A percentile compares a stretch with the other conserved stretches of the same genome.
phyloP scores from a whole-genome alignment of 345 rosid species.

The Capsella bursapastoris region DNA sequence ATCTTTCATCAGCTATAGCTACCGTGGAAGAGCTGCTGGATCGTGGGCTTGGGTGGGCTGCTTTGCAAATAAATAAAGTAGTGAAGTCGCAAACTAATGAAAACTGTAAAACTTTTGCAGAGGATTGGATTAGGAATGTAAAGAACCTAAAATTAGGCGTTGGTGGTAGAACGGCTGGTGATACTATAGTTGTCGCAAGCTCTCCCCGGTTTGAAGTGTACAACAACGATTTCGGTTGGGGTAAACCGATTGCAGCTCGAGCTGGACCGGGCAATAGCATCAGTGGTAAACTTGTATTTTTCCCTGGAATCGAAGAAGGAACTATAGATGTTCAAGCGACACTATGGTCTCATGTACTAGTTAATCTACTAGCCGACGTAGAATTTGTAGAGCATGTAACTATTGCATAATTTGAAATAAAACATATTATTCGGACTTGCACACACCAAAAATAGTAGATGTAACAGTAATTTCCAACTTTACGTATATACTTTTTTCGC shows the following conservation, averaged over 20 bases:
- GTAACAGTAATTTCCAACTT: no score
- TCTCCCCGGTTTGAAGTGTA: slow-evolving; percentile 54
- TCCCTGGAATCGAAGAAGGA: slow-evolving; percentile 1
- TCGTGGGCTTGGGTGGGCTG: not conserved
- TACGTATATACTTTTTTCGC: no score
- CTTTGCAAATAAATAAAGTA: not conserved
- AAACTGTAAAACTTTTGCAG: not conserved
- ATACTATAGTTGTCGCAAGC: slow-evolving; percentile 20
- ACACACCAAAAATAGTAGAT: no score
- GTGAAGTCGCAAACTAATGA: slow-evolving; percentile 1
- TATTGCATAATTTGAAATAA: not conserved
- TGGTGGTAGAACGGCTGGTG: not conserved
- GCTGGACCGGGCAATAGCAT: slow-evolving; percentile 14
- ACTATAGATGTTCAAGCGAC: slow-evolving; percentile 21
- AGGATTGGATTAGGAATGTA: slow-evolving; percentile 21
- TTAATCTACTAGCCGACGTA: not conserved
- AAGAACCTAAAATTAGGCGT: not conserved
- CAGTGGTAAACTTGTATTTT: not conserved
- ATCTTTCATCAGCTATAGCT: not conserved
- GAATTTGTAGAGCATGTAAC: slow-evolving; percentile 5
- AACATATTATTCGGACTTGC: no score
- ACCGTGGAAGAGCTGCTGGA: not conserved
- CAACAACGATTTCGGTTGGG: slow-evolving; percentile 52
- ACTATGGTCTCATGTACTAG: slow-evolving; percentile 2
- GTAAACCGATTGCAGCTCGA: slow-evolving; percentile 35